phyloP scores from a whole-genome alignment of 106 monocot genomes.

The Phalaenopsis equestris region DNA sequence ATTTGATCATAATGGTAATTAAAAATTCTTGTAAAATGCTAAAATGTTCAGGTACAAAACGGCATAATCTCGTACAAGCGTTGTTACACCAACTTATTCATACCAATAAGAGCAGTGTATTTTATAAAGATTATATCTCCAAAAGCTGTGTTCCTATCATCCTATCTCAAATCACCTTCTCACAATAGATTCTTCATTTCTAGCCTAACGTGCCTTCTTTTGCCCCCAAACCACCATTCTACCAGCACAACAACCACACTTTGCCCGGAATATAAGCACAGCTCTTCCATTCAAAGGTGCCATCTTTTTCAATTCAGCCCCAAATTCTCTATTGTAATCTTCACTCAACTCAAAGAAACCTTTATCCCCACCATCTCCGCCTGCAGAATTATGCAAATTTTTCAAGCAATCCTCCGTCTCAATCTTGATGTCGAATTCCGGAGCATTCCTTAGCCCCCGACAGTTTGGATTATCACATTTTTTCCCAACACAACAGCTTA shows the following conservation, averaged over 20 bases:
- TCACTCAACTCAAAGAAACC: conserved; percentile 6
- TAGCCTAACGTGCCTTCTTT: conserved; percentile 5
- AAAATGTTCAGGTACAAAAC: too few relatives aligned
- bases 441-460: conserved; percentile 5
- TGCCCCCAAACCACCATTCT: conserved; percentile 9
- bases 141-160: background rate
- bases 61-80: too few relatives aligned
- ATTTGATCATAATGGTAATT: too few relatives aligned
- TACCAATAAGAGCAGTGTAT: too few relatives aligned
- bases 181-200: background rate
- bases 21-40: too few relatives aligned
- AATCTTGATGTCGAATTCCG: conserved; percentile 10
- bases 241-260: conserved; percentile 9
- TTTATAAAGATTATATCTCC: background rate
- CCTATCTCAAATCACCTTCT: background rate
- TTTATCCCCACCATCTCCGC: background rate
- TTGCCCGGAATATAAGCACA: conserved; percentile 10
- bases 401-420: conserved; percentile 12
- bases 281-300: conserved; percentile 8
- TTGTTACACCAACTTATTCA: too few relatives aligned
- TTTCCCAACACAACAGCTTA: background rate
- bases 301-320: conserved; percentile 9
- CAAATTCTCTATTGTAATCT: conserved; percentile 7
- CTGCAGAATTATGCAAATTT: background rate
- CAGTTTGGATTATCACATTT: conserved; percentile 10